Conservation (phyloP, 768 basidiomycete species). For the Russula lepida region DNA sequence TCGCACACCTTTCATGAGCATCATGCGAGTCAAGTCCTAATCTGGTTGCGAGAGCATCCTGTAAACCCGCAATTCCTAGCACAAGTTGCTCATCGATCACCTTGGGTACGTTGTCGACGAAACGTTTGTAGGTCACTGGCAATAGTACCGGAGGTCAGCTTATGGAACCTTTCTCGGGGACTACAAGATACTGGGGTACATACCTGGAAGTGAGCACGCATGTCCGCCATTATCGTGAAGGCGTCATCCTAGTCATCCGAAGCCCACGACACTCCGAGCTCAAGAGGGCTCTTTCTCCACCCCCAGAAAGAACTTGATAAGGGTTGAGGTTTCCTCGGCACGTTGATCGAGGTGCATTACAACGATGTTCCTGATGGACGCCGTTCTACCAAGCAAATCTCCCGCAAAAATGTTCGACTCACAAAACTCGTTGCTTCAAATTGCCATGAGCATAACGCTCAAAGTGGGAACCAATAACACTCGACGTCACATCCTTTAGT, state of each 20-base stretch:
- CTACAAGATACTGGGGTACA: neutral
- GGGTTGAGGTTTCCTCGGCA: neutral
- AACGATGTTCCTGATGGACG: neutral
- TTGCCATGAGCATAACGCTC: constrained; percentile 43
- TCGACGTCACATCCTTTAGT: constrained; percentile 33
- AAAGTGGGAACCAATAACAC: constrained; percentile 43
- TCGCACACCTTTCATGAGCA: constrained; percentile 39
- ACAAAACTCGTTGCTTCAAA: constrained; percentile 42
- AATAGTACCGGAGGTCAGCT: neutral
- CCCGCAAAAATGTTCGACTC: constrained; percentile 19
- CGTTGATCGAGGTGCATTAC: neutral
- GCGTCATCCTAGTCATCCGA: constrained; percentile 47
- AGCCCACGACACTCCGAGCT: constrained; percentile 44
- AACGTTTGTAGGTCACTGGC: constrained; percentile 42
- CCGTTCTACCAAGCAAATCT: neutral
- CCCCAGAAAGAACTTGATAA: neutral
- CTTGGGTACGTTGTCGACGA: constrained; percentile 36
- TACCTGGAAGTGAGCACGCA: constrained; percentile 70
- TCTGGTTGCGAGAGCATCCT: constrained; percentile 37
- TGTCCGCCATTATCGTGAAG: constrained; percentile 59
- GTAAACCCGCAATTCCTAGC: constrained; percentile 42
- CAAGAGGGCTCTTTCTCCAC: constrained; percentile 21
- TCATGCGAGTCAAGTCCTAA: constrained; percentile 46
- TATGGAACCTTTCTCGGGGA: neutral
- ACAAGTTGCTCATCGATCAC: constrained; percentile 45